phyloP scores from a whole-genome alignment of 371 early-diverging fungal species.

The Amoeboaphelidium protococcarum region DNA sequence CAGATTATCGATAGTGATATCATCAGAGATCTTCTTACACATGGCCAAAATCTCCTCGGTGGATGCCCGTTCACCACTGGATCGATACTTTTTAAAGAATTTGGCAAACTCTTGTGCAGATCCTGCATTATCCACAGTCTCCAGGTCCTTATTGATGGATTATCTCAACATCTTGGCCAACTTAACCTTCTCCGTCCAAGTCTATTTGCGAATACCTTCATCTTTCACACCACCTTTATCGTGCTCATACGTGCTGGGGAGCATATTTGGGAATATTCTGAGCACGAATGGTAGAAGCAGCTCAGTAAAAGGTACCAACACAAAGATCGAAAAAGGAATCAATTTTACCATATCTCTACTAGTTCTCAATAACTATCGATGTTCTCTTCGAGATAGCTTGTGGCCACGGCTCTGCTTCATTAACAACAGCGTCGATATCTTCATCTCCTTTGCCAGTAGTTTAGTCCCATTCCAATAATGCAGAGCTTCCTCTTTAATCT shows the following conservation, averaged over 20 bases:
- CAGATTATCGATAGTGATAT: slow-evolving; percentile 69
- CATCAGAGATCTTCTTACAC: slow-evolving; percentile 66
- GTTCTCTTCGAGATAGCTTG: slow-evolving; percentile 60
- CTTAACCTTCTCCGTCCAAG: slow-evolving; percentile 63
- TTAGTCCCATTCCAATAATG: slow-evolving; percentile 91
- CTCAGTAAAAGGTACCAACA: slow-evolving; percentile 84
- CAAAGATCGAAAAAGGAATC: slow-evolving; percentile 70
- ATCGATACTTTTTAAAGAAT: slow-evolving; percentile 58
- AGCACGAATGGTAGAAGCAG: slow-evolving; percentile 67
- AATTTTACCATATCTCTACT: slow-evolving; percentile 60
- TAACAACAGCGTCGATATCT: slow-evolving; percentile 53
- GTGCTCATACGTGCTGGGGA: slow-evolving; percentile 83
- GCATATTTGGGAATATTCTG: slow-evolving; percentile 84
- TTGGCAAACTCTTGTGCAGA: slow-evolving; percentile 49
- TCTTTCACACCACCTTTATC: slow-evolving; percentile 32
- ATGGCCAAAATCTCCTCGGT: slow-evolving; percentile 55
- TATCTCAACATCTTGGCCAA: slow-evolving; percentile 83
- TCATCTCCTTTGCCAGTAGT: slow-evolving; percentile 61
- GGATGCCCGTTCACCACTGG: slow-evolving; percentile 51
- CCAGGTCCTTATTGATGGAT: slow-evolving; percentile 46
- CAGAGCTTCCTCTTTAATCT: slow-evolving; percentile 60
- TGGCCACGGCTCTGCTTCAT: slow-evolving; percentile 43
- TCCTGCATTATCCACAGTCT: slow-evolving; percentile 7
- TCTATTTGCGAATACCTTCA: slow-evolving; percentile 70
- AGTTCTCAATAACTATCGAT: slow-evolving; percentile 64